Percentiles rank a stretch among this genome's conserved stretches.
These are phyloP conservation scores for Lophiostoma macrostomum DNA, from an alignment of 495 filamentous ascomycete species.

Conservation along the genomic window DNA sequence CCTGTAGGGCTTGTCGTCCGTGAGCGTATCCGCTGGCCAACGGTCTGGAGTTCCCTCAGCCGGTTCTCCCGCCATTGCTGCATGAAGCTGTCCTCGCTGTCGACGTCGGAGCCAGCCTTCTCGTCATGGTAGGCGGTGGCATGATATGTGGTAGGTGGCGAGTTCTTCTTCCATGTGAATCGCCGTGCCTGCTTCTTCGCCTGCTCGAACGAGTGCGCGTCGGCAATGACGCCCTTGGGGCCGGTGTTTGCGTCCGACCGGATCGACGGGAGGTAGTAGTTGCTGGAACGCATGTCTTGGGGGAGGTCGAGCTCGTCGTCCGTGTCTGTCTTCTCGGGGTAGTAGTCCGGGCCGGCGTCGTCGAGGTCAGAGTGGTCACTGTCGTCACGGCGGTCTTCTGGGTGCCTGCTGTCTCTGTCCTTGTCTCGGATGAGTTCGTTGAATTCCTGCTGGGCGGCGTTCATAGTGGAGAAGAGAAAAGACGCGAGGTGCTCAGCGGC, in stretches of 20 bases:
- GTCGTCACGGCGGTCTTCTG: slow-evolving; percentile 49
- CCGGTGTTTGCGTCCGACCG: slow-evolving; percentile 75
- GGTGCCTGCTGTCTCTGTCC: slow-evolving; percentile 50
- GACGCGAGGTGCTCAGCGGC: slow-evolving; percentile 4
- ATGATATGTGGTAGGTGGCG: slow-evolving; percentile 24
- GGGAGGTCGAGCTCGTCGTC: slow-evolving; percentile 55
- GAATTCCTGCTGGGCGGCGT: slow-evolving; percentile 82
- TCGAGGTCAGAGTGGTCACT: slow-evolving; percentile 36
- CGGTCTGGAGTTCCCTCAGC: slow-evolving; percentile 67
- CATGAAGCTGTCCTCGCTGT: slow-evolving; percentile 80
- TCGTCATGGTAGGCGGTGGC: slow-evolving; percentile 45
- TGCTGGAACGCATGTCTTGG: slow-evolving; percentile 55
- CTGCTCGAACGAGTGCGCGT: slow-evolving; percentile 85
- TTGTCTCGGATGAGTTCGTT: slow-evolving; percentile 63
- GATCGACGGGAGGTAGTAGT: slow-evolving; percentile 52
- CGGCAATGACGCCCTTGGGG: slow-evolving; percentile 96
- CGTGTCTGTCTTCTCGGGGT: slow-evolving; percentile 44
- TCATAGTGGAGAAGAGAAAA: slow-evolving; percentile 35
- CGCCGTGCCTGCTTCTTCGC: slow-evolving; percentile 60
- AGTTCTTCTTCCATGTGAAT: slow-evolving; percentile 27
- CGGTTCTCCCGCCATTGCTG: slow-evolving; percentile 76
- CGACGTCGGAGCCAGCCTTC: slow-evolving; percentile 51
- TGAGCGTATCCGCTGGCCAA: slow-evolving; percentile 43
- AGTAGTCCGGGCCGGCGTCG: slow-evolving; percentile 28
- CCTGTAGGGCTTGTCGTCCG: slow-evolving; percentile 66